Conservation (phyloP, 2,329 filamentous ascomycete species). For the Diaporthe ilicicola region DNA sequence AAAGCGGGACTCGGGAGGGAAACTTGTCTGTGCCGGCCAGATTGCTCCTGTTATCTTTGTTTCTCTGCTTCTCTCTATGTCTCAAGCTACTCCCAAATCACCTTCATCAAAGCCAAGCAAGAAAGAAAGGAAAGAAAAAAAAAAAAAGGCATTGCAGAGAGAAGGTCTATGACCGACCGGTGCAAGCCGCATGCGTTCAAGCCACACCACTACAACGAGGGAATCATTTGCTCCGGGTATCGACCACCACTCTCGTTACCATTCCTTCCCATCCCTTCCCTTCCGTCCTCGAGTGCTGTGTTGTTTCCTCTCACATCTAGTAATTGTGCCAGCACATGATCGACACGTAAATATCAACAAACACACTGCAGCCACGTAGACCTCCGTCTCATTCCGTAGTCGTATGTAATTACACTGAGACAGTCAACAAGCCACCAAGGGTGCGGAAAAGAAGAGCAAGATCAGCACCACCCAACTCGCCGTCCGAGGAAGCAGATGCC, state of each 20-base stretch:
- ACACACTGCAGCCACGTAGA: not conserved
- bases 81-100: slow-evolving; percentile 4
- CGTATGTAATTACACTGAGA: slow-evolving; percentile 9
- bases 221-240: slow-evolving; percentile 10
- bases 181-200: slow-evolving; percentile 13
- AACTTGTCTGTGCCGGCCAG: not conserved
- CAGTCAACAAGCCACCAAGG: not conserved
- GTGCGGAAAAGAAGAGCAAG: not conserved
- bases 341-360: not conserved
- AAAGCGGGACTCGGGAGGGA: not conserved
- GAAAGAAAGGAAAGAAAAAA: slow-evolving; percentile 2
- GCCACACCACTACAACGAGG: slow-evolving; percentile 15
- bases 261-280: not conserved
- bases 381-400: not conserved
- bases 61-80: slow-evolving; percentile 11
- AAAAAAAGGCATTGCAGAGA: not conserved
- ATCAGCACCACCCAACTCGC: slow-evolving; percentile 45
- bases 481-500: slow-evolving; percentile 55
- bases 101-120: not conserved
- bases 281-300: not conserved
- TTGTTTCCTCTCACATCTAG: not conserved
- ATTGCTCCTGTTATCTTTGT: slow-evolving; percentile 15
- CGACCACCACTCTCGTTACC: slow-evolving; percentile 6
- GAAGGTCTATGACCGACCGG: slow-evolving; percentile 22
- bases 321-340: not conserved